Base-by-base conservation (phyloP, 441 rosid genomes). In the Geranium incanum region DNA sequence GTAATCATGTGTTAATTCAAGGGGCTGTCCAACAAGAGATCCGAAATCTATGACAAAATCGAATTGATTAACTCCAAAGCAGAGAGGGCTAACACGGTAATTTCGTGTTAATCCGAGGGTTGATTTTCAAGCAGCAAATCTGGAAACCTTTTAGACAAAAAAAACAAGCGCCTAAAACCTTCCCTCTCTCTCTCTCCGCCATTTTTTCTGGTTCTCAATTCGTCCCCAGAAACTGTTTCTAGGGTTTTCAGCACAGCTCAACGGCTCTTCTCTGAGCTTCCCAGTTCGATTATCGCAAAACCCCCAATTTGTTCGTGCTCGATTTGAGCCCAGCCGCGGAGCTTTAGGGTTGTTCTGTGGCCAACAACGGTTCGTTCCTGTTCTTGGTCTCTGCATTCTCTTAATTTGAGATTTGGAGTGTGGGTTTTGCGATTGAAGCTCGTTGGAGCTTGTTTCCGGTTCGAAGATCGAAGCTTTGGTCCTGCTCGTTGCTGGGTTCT, bases 391-490 rank as follows among this genome's bases (percentile, higher is more conserved):
- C 33, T 28, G 60, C 64, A 59, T 59, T 59, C 64, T 7, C 64
- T 59, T 12, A 59, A 16, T 15, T 59, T 19, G 23, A 21, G 64
- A 19, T 18, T 59, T 59, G 4, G 8, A 16, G 33, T 59, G 33
- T 15, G 23, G 64, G 64, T 59, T 59, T 59, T 11, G 64, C 7
- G 7, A 2, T 59, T 19, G 64, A 6, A 59, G 64, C 60, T 59
- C 6, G 33, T 21, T 59, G 6, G 64, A 19, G 7, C 28, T 59
- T 19, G 64, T 19, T 59, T 19, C 23, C 0, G 7, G 64, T 6
- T 59, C 28, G 19, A 19, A 59, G 64, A 21, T 59, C 64, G 64
- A 16, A 59, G 1, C 63, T 57, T 57, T 57, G 63, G 63, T 57
- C 8, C 8, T 6, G 7, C 21, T 19, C 1, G 2, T 57, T 57